These are phyloP conservation scores for Pyrenula aspistea DNA, from an alignment of 495 filamentous ascomycete genomes.

Conservation along the genomic window DNA sequence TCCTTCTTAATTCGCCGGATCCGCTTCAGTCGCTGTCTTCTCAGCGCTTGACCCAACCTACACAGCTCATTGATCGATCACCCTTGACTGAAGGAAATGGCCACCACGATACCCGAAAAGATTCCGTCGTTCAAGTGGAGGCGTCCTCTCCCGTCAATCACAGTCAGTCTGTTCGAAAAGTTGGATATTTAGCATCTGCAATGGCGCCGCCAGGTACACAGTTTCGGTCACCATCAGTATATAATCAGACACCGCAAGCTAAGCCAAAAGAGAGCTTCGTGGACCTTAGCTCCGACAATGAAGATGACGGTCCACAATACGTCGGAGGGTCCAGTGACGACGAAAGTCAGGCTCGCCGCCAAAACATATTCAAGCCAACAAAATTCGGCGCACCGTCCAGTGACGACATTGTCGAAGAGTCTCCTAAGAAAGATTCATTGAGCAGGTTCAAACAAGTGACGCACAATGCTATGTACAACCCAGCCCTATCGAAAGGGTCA, in stretches of 20 bases:
- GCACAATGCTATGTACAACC: conserved; percentile 32
- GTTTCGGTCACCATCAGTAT: conserved; percentile 43
- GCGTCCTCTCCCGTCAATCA: conserved; percentile 63
- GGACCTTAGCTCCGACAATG: conserved; percentile 26
- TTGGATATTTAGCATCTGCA: conserved; percentile 36
- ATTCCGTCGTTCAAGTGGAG: conserved; percentile 62
- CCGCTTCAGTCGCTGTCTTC: conserved; percentile 19
- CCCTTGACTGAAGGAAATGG: background rate
- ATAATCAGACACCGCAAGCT: conserved; percentile 17
- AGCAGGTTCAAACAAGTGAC: conserved; percentile 39
- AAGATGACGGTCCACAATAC: conserved; percentile 44
- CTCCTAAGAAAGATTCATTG: conserved; percentile 17
- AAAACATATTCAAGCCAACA: conserved; percentile 59
- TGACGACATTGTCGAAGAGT: conserved; percentile 25
- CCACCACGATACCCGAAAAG: conserved; percentile 14
- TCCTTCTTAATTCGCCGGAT: conserved; percentile 29
- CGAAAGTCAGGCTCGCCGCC: conserved; percentile 24
- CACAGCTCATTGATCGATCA: conserved; percentile 45
- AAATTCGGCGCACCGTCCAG: conserved; percentile 35
- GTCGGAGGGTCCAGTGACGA: conserved; percentile 47
- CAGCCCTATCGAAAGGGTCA: conserved; percentile 7
- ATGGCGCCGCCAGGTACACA: conserved; percentile 73
- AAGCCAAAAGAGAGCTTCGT: conserved; percentile 20
- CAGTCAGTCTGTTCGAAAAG: conserved; percentile 18
- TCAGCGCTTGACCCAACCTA: conserved; percentile 53